Base-by-base conservation (phyloP, 2,329 filamentous ascomycete genomes). In the Thermothelomyces thermophilus region DNA sequence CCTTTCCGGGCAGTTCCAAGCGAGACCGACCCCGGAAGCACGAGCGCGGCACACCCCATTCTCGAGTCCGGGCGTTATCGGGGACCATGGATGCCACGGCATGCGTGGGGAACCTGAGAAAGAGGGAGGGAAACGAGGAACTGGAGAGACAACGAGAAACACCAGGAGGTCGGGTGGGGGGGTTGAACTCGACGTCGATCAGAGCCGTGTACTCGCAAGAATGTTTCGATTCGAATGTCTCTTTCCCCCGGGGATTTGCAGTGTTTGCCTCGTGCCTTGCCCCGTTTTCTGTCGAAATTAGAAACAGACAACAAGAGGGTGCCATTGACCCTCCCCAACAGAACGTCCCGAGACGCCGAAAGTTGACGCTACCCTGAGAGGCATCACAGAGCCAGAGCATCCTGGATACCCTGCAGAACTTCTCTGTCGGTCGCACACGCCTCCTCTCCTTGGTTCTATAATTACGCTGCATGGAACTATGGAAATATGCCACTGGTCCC, bases 331-430 rank as follows among this genome's bases (percentile, higher is more conserved):
- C 30, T 16, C 26, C 37, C 22, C 33, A 37, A 30, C 20, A 11
- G 30, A 16, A 2, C 9, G 19, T 30, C 17, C 46, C 22, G 39
- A 42, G 26, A 33, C 22, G 39, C 34, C 37, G 19, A 30, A 44
- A 37, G 31, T n/a, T n/a, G 37, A 52, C 50, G 37, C 37, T 40
- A 52, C 52, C 28, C 43, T 52, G 47, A 41, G 28, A 35, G n/a
- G 43, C 19, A 31, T 31, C 24, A 19, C 4, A 16, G 37, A 17
- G 30, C 31, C 19, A 14, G 11, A 36, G 30, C 31, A 36, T 14
- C 24, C 17, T 36, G 24, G 41, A 36, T 19, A 41, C 40, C 47
- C 17, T 16, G n/a, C n/a, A n/a, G n/a, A n/a, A n/a, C n/a, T n/a
- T n/a, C n/a, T 16, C 13, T 37, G 26, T 22, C 34, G 34, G 46